Conservation (phyloP, 352 stramenopile genomes). For the Phytophthora macrochlamydospora region DNA sequence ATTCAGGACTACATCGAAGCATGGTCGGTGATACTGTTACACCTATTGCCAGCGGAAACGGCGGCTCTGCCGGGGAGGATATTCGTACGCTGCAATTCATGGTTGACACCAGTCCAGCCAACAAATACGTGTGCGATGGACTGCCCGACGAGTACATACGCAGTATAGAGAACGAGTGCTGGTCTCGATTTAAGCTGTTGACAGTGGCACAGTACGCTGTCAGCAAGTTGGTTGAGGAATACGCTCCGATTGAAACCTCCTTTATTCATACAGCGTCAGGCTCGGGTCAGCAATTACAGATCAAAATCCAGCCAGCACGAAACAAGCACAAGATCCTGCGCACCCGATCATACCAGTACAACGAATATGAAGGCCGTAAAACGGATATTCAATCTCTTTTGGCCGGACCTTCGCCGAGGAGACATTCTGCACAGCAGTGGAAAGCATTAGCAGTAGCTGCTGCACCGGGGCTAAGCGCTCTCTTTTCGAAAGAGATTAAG, state of each 20-base stretch:
- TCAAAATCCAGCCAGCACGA: slow-evolving; percentile 21
- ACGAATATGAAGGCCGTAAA: slow-evolving; percentile 12
- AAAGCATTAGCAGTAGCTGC: slow-evolving; percentile 18
- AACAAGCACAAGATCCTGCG: slow-evolving; percentile 10
- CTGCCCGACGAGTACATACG: slow-evolving; percentile 47
- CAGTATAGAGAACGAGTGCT: slow-evolving; percentile 57
- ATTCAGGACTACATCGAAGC: slow-evolving; percentile 21
- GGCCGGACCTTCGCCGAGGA: slow-evolving; percentile 3
- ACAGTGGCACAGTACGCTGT: slow-evolving; percentile 37
- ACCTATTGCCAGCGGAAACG: neutral
- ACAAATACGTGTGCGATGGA: slow-evolving; percentile 47
- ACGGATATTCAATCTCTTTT: neutral
- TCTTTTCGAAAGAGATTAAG: slow-evolving; percentile 11
- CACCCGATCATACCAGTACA: slow-evolving; percentile 13
- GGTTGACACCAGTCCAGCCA: slow-evolving; percentile 57
- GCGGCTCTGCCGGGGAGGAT: neutral
- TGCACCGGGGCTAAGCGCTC: slow-evolving; percentile 11
- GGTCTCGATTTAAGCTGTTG: slow-evolving; percentile 50
- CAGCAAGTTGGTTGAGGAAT: slow-evolving; percentile 35
- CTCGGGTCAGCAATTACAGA: slow-evolving; percentile 1
- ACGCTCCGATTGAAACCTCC: slow-evolving; percentile 21
- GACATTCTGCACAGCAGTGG: slow-evolving; percentile 13
- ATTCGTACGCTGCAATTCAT: slow-evolving; percentile 52
- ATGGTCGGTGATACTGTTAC: slow-evolving; percentile 19
- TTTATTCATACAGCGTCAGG: slow-evolving; percentile 1